phyloP scores from a whole-genome alignment of 179 eudicot species.

The Patellifolia procumbens region DNA sequence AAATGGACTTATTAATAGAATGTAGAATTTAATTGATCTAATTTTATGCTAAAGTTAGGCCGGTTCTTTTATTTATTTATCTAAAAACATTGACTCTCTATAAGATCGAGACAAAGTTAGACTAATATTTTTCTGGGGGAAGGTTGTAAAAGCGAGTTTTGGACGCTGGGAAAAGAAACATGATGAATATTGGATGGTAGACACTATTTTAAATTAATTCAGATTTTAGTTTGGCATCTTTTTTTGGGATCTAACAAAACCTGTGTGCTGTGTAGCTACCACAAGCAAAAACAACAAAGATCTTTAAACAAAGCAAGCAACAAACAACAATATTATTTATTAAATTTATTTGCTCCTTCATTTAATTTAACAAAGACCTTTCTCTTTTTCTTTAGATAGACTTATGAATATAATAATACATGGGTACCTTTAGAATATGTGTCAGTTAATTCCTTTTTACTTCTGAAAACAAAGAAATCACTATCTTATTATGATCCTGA shows the following conservation, averaged over 20 bases:
- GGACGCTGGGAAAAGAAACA: conserved; percentile 16
- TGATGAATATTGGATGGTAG: neutral
- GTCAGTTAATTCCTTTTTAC: conserved; percentile 5
- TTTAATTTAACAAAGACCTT: neutral
- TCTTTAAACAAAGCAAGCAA: conserved; percentile 16
- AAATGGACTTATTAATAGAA: no score
- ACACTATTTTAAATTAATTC: neutral
- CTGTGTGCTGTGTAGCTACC: conserved; percentile 13
- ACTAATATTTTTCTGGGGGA: no score
- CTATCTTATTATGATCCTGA: conserved; percentile 14
- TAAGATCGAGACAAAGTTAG: conserved; percentile 1
- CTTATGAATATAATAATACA: neutral
- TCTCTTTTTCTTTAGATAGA: neutral
- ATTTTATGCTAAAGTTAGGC: no score
- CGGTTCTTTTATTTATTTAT: neutral
- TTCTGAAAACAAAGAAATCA: conserved; percentile 4
- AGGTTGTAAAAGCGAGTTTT: conserved; percentile 6
- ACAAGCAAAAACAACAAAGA: conserved; percentile 26
- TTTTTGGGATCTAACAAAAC: conserved; percentile 75
- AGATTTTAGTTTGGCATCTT: conserved; percentile 40
- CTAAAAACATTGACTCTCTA: neutral
- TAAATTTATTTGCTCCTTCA: neutral
- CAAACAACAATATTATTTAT: neutral
- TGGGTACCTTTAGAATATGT: neutral
- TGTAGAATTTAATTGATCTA: no score